phyloP scores from a whole-genome alignment of 2,329 filamentous ascomycete species.

The Periconia digitata region DNA sequence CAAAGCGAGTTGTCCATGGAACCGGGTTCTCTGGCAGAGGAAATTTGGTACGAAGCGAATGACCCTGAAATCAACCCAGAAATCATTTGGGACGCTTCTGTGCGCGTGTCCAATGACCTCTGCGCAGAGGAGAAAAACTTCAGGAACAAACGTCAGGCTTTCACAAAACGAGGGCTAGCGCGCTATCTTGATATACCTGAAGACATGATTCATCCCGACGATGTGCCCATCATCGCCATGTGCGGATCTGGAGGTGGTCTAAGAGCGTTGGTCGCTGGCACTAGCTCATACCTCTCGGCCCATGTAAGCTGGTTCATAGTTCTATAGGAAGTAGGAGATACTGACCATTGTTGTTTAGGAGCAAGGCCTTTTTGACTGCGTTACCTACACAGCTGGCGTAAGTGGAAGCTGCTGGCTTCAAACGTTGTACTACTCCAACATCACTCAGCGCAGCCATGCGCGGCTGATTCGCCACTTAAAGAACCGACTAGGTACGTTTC shows the following conservation, averaged over 20 bases:
- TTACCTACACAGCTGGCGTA: slow-evolving; percentile 93
- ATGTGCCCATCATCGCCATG: slow-evolving; percentile 90
- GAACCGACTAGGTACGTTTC: slow-evolving; percentile 72
- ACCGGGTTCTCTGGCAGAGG: slow-evolving; percentile 83
- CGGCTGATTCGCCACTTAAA: slow-evolving; percentile 83
- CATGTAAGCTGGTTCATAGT: slow-evolving; percentile 43
- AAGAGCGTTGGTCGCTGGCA: slow-evolving; percentile 84
- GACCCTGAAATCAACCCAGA: slow-evolving; percentile 84
- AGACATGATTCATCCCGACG: slow-evolving; percentile 83
- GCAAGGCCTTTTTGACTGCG: slow-evolving; percentile 87
- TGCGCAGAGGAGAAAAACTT: slow-evolving; percentile 83
- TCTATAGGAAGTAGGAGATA: background rate
- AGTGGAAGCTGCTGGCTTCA: slow-evolving; percentile 97
- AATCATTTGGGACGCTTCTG: slow-evolving; percentile 76
- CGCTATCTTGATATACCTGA: slow-evolving; percentile 79
- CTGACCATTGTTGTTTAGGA: slow-evolving; percentile 47
- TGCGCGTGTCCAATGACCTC: slow-evolving; percentile 78
- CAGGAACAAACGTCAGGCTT: slow-evolving; percentile 65
- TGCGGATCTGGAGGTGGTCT: slow-evolving; percentile 92
- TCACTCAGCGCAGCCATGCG: slow-evolving; percentile 68
- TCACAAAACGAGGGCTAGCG: slow-evolving; percentile 73
- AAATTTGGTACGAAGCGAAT: slow-evolving; percentile 91
- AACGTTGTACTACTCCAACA: slow-evolving; percentile 78
- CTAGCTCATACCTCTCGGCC: slow-evolving; percentile 81
- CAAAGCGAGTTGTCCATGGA: slow-evolving; percentile 86